Conservation (phyloP, 2,329 filamentous ascomycete genomes). For the Coleophoma crateriformis region DNA sequence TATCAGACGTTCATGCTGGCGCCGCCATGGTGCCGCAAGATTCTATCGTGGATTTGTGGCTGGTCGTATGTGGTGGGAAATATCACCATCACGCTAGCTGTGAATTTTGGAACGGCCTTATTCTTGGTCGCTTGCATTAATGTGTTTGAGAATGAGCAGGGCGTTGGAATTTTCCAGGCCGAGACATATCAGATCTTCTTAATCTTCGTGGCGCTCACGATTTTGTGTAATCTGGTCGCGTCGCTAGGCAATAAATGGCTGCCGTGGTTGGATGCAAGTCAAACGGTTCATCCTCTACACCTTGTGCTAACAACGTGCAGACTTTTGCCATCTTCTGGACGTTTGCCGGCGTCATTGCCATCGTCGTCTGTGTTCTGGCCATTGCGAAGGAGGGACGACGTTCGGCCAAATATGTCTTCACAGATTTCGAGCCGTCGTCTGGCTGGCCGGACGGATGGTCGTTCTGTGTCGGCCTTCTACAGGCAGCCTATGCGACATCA, state of each 20-base stretch:
- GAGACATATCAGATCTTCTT: slow-evolving; percentile 39
- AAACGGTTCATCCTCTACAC: slow-evolving; percentile 2
- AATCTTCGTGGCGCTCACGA: slow-evolving; percentile 41
- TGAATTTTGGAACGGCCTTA: slow-evolving; percentile 59
- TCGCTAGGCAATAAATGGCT: slow-evolving; percentile 47
- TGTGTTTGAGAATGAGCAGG: slow-evolving; percentile 41
- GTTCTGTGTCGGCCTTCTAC: slow-evolving; percentile 66
- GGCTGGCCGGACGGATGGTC: slow-evolving; percentile 70
- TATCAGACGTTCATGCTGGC: slow-evolving; percentile 73
- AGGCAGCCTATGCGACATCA: slow-evolving; percentile 69
- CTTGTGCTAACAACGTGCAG: slow-evolving; percentile 28
- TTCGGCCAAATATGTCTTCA: slow-evolving; percentile 57
- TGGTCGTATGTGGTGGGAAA: slow-evolving; percentile 74
- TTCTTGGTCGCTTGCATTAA: slow-evolving; percentile 50
- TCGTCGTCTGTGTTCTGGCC: slow-evolving; percentile 55
- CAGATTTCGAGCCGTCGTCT: slow-evolving; percentile 61
- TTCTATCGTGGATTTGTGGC: slow-evolving; percentile 64
- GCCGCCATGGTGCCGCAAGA: slow-evolving; percentile 48
- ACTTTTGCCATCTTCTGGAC: slow-evolving; percentile 72
- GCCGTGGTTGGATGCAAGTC: slow-evolving; percentile 59
- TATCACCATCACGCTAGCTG: slow-evolving; percentile 70
- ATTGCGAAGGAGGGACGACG: slow-evolving; percentile 57
- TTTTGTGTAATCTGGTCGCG: slow-evolving; percentile 44
- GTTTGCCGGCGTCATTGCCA: slow-evolving; percentile 63
- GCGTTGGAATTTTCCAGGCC: slow-evolving; percentile 38